Percentiles rank a stretch among this genome's conserved stretches.
Evolutionary conservation across 257 asterid genomes (phyloP).

Genomic region (Primulina huaijiensis): DNA sequence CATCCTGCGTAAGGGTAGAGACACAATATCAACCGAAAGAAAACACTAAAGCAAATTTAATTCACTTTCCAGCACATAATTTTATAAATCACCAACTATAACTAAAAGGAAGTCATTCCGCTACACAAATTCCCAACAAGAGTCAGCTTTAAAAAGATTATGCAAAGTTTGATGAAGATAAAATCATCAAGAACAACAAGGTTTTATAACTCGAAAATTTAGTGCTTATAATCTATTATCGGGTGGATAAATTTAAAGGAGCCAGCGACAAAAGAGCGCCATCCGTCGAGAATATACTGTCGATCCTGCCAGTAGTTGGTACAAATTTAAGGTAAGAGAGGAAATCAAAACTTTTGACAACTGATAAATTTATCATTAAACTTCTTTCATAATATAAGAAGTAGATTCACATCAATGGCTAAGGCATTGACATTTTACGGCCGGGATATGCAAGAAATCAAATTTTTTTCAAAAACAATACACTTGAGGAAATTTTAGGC

Average conservation of each 20-base stretch:
- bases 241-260: not conserved
- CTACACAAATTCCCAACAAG: not conserved
- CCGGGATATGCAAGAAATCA: not conserved
- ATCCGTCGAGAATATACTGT: too few species aligned
- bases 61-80: not conserved
- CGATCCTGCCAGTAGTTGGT: not conserved
- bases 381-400: not conserved
- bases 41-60: not conserved
- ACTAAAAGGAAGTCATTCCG: not conserved
- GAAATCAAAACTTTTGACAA: too few species aligned
- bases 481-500: too few species aligned
- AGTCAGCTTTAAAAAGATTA: not conserved
- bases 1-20: constrained; percentile 33
- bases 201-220: too few species aligned
- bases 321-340: not conserved
- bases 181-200: not conserved
- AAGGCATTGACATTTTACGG: not conserved
- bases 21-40: not conserved
- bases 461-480: too few species aligned
- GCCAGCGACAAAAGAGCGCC: not conserved
- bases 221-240: not conserved
- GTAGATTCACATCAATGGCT: not conserved
- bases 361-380: too few species aligned
- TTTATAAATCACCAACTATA: not conserved
- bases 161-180: not conserved